phyloP scores from a whole-genome alignment of 306 rosid species.

The peach (Prunus persica) region DNA sequence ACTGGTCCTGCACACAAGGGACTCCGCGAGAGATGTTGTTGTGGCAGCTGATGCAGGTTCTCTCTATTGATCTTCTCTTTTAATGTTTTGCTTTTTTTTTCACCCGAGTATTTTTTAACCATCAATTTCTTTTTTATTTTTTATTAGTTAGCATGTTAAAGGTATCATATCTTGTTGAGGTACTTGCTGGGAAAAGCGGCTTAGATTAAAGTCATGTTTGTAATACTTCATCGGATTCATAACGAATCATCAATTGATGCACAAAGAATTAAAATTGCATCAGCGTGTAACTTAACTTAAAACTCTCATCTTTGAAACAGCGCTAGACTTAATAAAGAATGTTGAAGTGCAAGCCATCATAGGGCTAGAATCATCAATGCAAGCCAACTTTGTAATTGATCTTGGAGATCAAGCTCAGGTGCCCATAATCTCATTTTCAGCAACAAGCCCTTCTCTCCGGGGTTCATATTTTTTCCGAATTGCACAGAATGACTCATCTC shows the following conservation, averaged over 20 bases:
- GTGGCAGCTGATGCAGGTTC: constrained; percentile 4
- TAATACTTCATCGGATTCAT: too few species aligned
- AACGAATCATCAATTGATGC: too few species aligned
- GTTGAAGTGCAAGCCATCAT: constrained; percentile 30
- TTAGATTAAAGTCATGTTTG: too few species aligned
- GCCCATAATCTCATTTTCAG: constrained; percentile 50
- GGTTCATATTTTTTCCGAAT: constrained; percentile 47
- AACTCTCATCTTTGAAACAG: background rate
- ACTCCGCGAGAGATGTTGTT: background rate
- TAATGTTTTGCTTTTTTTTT: background rate
- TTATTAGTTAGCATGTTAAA: too few species aligned
- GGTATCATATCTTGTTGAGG: too few species aligned
- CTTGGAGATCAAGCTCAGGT: constrained; percentile 44
- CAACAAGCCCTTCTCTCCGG: constrained; percentile 42
- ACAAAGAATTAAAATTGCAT: too few species aligned
- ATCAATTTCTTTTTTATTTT: too few species aligned
- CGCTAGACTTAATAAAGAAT: constrained; percentile 26
- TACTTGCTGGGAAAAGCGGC: too few species aligned
- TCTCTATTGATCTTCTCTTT: background rate
- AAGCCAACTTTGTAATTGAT: constrained; percentile 45
- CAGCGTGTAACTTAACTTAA: background rate
- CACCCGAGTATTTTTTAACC: too few species aligned
- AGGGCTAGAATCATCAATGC: constrained; percentile 50
- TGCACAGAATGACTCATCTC: constrained; percentile 37
- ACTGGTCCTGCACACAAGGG: background rate